Evolutionary conservation across 257 asterid genomes (phyloP).

Genomic region (Voacanga thouarsii): DNA sequence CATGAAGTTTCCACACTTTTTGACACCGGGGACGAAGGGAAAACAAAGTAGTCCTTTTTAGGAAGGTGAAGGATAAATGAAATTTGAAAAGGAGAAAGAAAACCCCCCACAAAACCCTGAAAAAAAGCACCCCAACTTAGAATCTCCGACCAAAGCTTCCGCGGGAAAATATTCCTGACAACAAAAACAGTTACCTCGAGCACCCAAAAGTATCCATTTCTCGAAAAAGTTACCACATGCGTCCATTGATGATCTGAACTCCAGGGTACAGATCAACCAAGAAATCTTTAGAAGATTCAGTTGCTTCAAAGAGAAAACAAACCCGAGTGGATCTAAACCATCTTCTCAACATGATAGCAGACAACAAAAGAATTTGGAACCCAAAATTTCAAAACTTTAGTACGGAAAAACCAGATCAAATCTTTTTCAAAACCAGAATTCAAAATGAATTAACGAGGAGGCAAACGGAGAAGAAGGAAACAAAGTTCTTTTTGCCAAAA

Average conservation of each 20-base stretch:
- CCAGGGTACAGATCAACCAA: slow-evolving; percentile 17
- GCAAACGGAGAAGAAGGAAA: background rate
- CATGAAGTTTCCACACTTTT: background rate
- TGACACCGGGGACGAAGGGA: background rate
- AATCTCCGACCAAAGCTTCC: background rate
- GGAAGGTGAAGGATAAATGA: background rate
- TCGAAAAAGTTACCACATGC: background rate
- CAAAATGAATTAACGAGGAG: slow-evolving; percentile 2
- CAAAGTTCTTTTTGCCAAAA: background rate
- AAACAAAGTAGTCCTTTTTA: background rate
- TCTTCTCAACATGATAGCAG: slow-evolving; percentile 13
- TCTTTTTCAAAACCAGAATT: slow-evolving; percentile 20
- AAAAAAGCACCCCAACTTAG: background rate
- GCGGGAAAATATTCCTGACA: background rate
- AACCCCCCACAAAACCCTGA: slow-evolving; percentile 29
- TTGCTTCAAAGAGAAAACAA: background rate
- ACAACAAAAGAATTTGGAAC: background rate
- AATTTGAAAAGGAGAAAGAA: background rate
- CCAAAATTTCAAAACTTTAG: slow-evolving; percentile 13
- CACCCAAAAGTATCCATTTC: background rate
- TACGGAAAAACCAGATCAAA: slow-evolving; percentile 39
- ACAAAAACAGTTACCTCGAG: background rate
- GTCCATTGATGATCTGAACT: slow-evolving; percentile 6
- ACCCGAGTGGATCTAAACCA: slow-evolving; percentile 29
- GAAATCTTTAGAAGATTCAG: slow-evolving; percentile 14